phyloP scores from a whole-genome alignment of 2,329 filamentous ascomycete genomes.

The Neobulgaria alba region DNA sequence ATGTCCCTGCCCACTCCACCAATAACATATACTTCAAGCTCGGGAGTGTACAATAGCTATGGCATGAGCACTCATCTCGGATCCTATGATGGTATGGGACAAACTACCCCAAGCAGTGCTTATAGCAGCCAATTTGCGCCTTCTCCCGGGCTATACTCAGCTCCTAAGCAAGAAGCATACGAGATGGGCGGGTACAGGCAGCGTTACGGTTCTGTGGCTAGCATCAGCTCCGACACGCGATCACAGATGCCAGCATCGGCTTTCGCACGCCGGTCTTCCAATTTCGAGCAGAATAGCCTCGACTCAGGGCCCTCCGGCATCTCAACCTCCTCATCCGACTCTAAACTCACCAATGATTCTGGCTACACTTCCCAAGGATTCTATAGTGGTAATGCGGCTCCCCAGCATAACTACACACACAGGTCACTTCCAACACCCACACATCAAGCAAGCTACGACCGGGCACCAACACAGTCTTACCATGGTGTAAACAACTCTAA shows the following conservation, averaged over 20 bases:
- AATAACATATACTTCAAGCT: slow-evolving; percentile 14
- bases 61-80: slow-evolving; percentile 6
- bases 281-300: slow-evolving; percentile 19
- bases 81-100: slow-evolving; percentile 18
- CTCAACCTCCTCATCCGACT: slow-evolving; percentile 19
- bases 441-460: slow-evolving; percentile 17
- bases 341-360: slow-evolving; percentile 22
- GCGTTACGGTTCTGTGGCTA: slow-evolving; percentile 20
- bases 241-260: slow-evolving; percentile 15
- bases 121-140: slow-evolving; percentile 18
- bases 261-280: slow-evolving; percentile 20
- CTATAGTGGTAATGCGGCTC: slow-evolving; percentile 15
- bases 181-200: slow-evolving; percentile 16
- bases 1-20: slow-evolving; percentile 25
- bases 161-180: slow-evolving; percentile 20
- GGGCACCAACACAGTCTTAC: slow-evolving; percentile 13
- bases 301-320: slow-evolving; percentile 21
- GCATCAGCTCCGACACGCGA: slow-evolving; percentile 15
- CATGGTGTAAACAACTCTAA: slow-evolving; percentile 10
- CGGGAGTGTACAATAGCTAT: slow-evolving; percentile 17
- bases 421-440: slow-evolving; percentile 21
- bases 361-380: slow-evolving; percentile 23
- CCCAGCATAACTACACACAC: slow-evolving; percentile 17
- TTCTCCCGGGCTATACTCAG: slow-evolving; percentile 18
- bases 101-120: slow-evolving; percentile 7